Evolutionary conservation across 2,329 filamentous ascomycete species (phyloP).

Genomic region (Beauveria medogensis): DNA sequence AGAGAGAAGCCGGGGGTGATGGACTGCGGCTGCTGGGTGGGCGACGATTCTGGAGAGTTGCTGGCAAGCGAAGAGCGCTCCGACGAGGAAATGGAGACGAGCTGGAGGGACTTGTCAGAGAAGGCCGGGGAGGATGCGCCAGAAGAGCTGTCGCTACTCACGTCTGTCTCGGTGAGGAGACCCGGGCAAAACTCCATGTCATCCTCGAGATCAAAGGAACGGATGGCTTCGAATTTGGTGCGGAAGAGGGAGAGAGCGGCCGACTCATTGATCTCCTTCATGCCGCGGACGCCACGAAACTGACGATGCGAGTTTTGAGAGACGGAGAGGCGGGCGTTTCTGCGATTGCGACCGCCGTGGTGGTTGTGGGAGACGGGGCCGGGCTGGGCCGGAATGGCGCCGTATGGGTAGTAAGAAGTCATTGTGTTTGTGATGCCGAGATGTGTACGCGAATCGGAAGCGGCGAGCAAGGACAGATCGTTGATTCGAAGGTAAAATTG

Average conservation of each 20-base stretch:
- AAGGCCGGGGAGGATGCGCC: slow-evolving; percentile 14
- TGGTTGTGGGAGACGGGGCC: slow-evolving; percentile 55
- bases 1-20: slow-evolving; percentile 70
- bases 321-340: slow-evolving; percentile 71
- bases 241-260: slow-evolving; percentile 71
- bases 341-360: slow-evolving; percentile 76
- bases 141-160: slow-evolving; percentile 40
- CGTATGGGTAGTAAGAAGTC: slow-evolving; percentile 58
- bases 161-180: slow-evolving; percentile 87
- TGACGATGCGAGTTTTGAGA: slow-evolving; percentile 80
- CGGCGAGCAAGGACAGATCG: background rate
- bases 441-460: background rate
- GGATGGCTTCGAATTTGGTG: slow-evolving; percentile 78
- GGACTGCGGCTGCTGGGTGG: slow-evolving; percentile 77
- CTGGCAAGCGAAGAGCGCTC: slow-evolving; percentile 93
- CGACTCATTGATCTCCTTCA: slow-evolving; percentile 80
- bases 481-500: background rate
- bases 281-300: slow-evolving; percentile 74
- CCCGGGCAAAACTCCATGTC: slow-evolving; percentile 93
- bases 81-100: slow-evolving; percentile 89
- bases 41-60: slow-evolving; percentile 86
- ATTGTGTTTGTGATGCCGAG: slow-evolving; percentile 33
- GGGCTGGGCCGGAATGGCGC: slow-evolving; percentile 49
- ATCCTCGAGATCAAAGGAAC: slow-evolving; percentile 92
- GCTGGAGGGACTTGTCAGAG: slow-evolving; percentile 44